phyloP scores from a whole-genome alignment of 371 early-diverging fungal genomes.

The Apophysomyces ossiformis region DNA sequence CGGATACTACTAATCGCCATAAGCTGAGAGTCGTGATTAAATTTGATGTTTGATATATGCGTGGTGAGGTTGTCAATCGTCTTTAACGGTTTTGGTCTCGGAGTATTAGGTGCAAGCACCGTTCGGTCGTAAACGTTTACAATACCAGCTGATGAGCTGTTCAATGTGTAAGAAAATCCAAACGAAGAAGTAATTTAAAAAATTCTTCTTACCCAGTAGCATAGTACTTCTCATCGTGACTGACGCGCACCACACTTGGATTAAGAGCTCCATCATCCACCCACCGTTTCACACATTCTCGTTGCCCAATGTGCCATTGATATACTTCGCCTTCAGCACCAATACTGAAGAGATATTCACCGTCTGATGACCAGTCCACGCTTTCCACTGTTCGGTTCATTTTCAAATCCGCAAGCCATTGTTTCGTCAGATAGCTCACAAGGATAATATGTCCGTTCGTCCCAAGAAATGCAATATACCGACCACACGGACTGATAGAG shows the following conservation, averaged over 20 bases:
- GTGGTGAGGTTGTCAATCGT: slow-evolving; percentile 86
- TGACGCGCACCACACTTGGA: slow-evolving; percentile 71
- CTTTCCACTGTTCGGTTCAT: slow-evolving; percentile 82
- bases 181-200: not conserved
- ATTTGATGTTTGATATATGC: slow-evolving; percentile 65
- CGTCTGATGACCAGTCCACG: slow-evolving; percentile 69
- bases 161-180: not conserved
- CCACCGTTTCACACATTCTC: slow-evolving; percentile 76
- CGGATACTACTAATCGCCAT: slow-evolving; percentile 73
- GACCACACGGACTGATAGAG: slow-evolving; percentile 63
- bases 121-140: slow-evolving; percentile 84
- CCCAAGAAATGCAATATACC: slow-evolving; percentile 77
- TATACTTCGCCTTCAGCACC: slow-evolving; percentile 72
- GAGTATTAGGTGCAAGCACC: slow-evolving; percentile 39
- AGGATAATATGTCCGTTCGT: slow-evolving; percentile 81
- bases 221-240: slow-evolving; percentile 74
- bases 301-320: slow-evolving; percentile 71
- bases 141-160: slow-evolving; percentile 77
- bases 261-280: slow-evolving; percentile 83
- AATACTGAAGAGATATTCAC: slow-evolving; percentile 66
- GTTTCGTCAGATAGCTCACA: slow-evolving; percentile 77
- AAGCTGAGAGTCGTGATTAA: slow-evolving; percentile 86
- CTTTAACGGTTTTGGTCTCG: slow-evolving; percentile 74
- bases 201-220: slow-evolving; percentile 75
- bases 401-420: slow-evolving; percentile 83